phyloP scores from a whole-genome alignment of 495 filamentous ascomycete species.

The Aspergillus nanangensis region DNA sequence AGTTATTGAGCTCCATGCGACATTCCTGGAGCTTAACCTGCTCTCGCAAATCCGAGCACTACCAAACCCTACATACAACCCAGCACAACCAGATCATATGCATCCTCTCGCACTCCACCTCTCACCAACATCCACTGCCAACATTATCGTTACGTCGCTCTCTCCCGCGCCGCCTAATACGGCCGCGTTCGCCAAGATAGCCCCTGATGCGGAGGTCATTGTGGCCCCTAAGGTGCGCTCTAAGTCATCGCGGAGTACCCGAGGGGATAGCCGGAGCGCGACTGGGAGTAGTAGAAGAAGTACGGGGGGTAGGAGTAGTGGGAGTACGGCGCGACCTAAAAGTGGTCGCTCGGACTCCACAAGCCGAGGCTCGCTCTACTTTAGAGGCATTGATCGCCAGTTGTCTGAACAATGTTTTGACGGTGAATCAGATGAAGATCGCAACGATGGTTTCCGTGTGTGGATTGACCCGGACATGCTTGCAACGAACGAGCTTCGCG shows the following conservation, averaged over 20 bases:
- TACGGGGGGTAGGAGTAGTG: conserved; percentile 62
- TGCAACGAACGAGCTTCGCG: conserved; percentile 61
- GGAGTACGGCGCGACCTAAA: conserved; percentile 61
- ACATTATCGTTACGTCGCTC: conserved; percentile 77
- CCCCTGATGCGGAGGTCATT: conserved; percentile 90
- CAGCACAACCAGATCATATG: conserved; percentile 41
- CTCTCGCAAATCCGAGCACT: conserved; percentile 89
- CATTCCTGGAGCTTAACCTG: conserved; percentile 90
- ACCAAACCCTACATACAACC: conserved; percentile 70
- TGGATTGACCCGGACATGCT: conserved; percentile 82
- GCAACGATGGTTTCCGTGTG: conserved; percentile 62
- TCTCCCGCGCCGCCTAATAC: conserved; percentile 63
- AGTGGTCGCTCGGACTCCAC: conserved; percentile 54
- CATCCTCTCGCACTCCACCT: conserved; percentile 91
- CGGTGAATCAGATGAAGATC: conserved; percentile 39
- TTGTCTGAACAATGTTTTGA: conserved; percentile 72
- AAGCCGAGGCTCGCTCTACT: conserved; percentile 60
- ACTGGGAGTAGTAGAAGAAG: conserved; percentile 67
- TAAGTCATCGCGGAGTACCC: conserved; percentile 48
- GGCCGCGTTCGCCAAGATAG: conserved; percentile 83
- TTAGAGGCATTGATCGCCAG: conserved; percentile 70
- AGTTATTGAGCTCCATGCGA: conserved; percentile 95
- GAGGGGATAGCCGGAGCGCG: conserved; percentile 64
- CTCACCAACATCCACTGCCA: conserved; percentile 92
- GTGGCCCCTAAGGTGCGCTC: conserved; percentile 87